Evolutionary conservation across 2,329 filamentous ascomycete species (phyloP).

Genomic region (Akanthomyces muscarius): DNA sequence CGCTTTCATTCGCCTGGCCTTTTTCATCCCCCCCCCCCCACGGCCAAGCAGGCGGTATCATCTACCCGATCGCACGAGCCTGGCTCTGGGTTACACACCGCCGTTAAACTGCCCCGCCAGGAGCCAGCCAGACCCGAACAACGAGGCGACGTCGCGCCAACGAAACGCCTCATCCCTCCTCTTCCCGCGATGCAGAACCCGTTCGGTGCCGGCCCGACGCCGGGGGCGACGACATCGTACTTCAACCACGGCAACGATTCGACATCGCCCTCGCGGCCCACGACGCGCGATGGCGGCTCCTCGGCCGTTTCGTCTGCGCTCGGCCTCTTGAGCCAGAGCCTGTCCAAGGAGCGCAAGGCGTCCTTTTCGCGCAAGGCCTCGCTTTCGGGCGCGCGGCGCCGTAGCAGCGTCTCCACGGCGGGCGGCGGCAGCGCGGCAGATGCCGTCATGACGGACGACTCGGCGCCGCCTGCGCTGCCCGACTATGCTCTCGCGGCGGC

Average conservation of each 20-base stretch:
- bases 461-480: conserved; percentile 50
- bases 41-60: background rate
- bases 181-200: conserved; percentile 10
- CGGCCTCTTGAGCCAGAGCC: conserved; percentile 10
- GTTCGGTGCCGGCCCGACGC: background rate
- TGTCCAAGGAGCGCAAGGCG: conserved; percentile 44
- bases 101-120: conserved; percentile 1
- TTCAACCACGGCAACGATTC: conserved; percentile 31
- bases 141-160: background rate
- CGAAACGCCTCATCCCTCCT: background rate
- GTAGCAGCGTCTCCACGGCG: conserved; percentile 32
- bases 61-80: background rate
- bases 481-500: conserved; percentile 50
- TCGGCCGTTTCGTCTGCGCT: conserved; percentile 8
- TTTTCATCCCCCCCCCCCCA: background rate
- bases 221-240: background rate
- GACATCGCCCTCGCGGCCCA: conserved; percentile 31
- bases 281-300: conserved; percentile 32
- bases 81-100: background rate
- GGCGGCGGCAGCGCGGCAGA: conserved; percentile 30
- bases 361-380: conserved; percentile 54
- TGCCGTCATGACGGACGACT: conserved; percentile 41
- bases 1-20: background rate
- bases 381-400: conserved; percentile 43
- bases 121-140: background rate